phyloP scores from a whole-genome alignment of 306 rosid genomes.

The Acacia melanoxylon region DNA sequence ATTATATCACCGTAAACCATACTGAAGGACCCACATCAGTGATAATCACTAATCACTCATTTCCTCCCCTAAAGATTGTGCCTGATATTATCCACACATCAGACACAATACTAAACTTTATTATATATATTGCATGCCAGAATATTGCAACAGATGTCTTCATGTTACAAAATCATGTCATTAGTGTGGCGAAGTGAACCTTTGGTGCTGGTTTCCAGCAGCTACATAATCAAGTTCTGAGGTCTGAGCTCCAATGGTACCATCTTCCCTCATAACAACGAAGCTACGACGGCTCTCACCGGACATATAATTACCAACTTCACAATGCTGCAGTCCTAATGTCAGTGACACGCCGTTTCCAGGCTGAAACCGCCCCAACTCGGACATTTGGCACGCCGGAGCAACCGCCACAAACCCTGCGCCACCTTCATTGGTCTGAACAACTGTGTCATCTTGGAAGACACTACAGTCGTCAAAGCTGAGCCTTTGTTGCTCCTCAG shows the following conservation, averaged over 20 bases:
- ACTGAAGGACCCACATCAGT: background rate
- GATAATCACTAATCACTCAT: background rate
- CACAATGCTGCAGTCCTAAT: slow-evolving; percentile 79
- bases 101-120: background rate
- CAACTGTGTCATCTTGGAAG: slow-evolving; percentile 44
- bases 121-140: background rate
- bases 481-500: slow-evolving; percentile 50
- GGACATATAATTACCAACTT: slow-evolving; percentile 52
- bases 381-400: slow-evolving; percentile 60
- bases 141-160: slow-evolving; percentile 14
- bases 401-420: slow-evolving; percentile 55
- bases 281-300: slow-evolving; percentile 47
- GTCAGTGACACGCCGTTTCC: slow-evolving; percentile 72
- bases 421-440: slow-evolving; percentile 43
- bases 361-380: slow-evolving; percentile 54
- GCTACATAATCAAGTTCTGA: slow-evolving; percentile 55
- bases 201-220: slow-evolving; percentile 57
- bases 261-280: slow-evolving; percentile 59
- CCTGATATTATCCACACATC: background rate
- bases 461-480: slow-evolving; percentile 45
- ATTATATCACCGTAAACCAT: slow-evolving; percentile 39
- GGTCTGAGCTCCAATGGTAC: slow-evolving; percentile 47
- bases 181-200: slow-evolving; percentile 56
- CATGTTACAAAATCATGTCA: slow-evolving; percentile 68
- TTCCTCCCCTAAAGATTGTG: background rate